These are phyloP conservation scores for Erysiphe pulchra DNA, from an alignment of 2,329 filamentous ascomycete species.

Conservation along the genomic window DNA sequence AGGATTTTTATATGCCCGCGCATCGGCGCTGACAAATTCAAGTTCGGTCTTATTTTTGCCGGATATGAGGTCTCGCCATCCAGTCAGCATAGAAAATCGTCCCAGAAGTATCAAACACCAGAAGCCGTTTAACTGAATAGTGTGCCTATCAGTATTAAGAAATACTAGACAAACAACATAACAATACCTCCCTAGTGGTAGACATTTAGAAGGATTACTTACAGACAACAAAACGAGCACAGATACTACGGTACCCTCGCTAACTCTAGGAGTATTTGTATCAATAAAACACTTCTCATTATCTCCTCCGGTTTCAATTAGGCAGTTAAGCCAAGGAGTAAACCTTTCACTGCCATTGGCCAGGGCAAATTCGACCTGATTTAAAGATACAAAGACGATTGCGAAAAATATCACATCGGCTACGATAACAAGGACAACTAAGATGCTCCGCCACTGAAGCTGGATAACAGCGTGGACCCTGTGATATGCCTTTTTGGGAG, in stretches of 20 bases:
- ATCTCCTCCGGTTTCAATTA: constrained; percentile 29
- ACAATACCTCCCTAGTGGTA: neutral
- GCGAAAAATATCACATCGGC: constrained; percentile 86
- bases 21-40: neutral
- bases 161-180: neutral
- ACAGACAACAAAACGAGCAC: constrained; percentile 63
- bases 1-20: neutral
- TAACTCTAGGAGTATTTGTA: constrained; percentile 38
- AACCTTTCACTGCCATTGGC: constrained; percentile 20
- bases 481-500: constrained; percentile 67
- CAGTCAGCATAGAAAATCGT: constrained; percentile 60
- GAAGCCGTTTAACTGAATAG: constrained; percentile 45
- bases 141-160: neutral
- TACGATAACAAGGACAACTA: constrained; percentile 72
- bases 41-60: neutral
- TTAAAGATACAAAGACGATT: constrained; percentile 68
- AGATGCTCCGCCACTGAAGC: constrained; percentile 84
- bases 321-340: constrained; percentile 42
- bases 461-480: constrained; percentile 66
- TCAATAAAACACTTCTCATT: constrained; percentile 39
- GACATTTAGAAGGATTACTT: constrained; percentile 15
- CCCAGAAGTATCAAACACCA: constrained; percentile 66
- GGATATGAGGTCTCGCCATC: constrained; percentile 41
- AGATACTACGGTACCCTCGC: constrained; percentile 51
- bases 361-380: constrained; percentile 26